Evolutionary conservation across 148 eudicot genomes (phyloP), one percentile per base, ranked within the genome.

Genomic region (Fagopyrum esculentum): DNA sequence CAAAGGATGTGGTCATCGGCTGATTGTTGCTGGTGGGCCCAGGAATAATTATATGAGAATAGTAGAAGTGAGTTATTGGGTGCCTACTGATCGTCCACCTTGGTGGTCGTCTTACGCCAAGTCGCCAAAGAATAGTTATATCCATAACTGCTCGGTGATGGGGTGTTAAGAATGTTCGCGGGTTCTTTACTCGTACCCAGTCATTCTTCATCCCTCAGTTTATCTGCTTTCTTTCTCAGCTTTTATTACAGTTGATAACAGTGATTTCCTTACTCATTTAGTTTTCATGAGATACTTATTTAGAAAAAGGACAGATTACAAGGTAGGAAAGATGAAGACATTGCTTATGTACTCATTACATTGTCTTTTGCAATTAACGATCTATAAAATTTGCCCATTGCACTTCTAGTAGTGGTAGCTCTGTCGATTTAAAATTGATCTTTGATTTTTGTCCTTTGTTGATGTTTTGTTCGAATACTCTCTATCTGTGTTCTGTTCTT

Each of bases 71-170:
- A 80, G 78, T 76, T 77, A 73, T 64, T 83, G 86, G 86, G 78
- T 75, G 17, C 86, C 86, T 13, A 63, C 73, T 68, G 83, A 80
- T 50, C 79, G 72, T 45, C 80, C 81, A 2, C 83, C 74, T 29
- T 74, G 73, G 48, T 83, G 86, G 86, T 59, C 7, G 29, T 52
- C 78, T 61, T 63, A 80, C 15, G 86, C 56, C 5, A 78, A 77
- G 26, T 80, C 75, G 77, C 77, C 46, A 12, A 69, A 66, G 4
- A 77, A 69, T 57, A 80, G 80, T 66, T 83, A 80, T 80, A 83
- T 83, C 60, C 80, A 83, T 74, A 83, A 83, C 52, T 83, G 86
- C 75, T 81, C 86, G 7, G 86, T 83, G 60, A 83, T 83, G 86
- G 86, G 86, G 45, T 83, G 86, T 77, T 83, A 74, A 80, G 45